Conservation (phyloP, 2,329 filamentous ascomycete genomes). For the Penicillium sp. region DNA sequence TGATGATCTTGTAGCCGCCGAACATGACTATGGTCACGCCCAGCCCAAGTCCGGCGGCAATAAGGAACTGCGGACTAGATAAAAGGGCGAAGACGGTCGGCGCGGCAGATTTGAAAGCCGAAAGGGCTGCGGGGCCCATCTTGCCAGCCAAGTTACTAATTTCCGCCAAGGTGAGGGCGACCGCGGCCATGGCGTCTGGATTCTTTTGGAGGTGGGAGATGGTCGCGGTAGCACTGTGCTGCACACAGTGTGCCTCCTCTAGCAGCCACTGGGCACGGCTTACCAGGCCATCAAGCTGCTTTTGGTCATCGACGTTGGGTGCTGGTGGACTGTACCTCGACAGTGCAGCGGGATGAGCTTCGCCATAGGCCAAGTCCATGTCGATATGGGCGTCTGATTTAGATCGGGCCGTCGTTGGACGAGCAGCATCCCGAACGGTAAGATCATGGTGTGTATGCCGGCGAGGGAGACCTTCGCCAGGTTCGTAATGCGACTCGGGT, state of each 20-base stretch:
- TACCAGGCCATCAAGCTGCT: slow-evolving; percentile 67
- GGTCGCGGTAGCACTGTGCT: slow-evolving; percentile 79
- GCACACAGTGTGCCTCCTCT: slow-evolving; percentile 84
- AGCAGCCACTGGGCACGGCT: slow-evolving; percentile 75
- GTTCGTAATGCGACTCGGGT: slow-evolving; percentile 25
- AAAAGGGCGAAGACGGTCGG: slow-evolving; percentile 86
- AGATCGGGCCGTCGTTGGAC: slow-evolving; percentile 35
- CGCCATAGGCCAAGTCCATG: slow-evolving; percentile 90
- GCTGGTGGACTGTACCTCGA: slow-evolving; percentile 50
- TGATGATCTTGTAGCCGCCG: slow-evolving; percentile 96
- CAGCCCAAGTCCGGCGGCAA: slow-evolving; percentile 83
- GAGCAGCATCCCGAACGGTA: slow-evolving; percentile 30
- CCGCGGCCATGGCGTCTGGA: slow-evolving; percentile 89
- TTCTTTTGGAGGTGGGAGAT: slow-evolving; percentile 80
- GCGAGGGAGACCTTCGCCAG: slow-evolving; percentile 35
- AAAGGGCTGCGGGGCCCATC: slow-evolving; percentile 79
- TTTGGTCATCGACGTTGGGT: slow-evolving; percentile 56
- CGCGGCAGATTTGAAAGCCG: slow-evolving; percentile 75
- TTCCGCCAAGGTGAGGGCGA: slow-evolving; percentile 89
- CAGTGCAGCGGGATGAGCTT: slow-evolving; percentile 68
- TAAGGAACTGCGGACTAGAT: slow-evolving; percentile 89
- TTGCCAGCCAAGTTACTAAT: slow-evolving; percentile 81
- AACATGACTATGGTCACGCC: slow-evolving; percentile 96
- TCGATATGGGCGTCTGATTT: slow-evolving; percentile 61
- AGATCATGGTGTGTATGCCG: slow-evolving; percentile 46